Evolutionary conservation across 2,329 filamentous ascomycete species (phyloP).

Genomic region (Simplicillium sp.): DNA sequence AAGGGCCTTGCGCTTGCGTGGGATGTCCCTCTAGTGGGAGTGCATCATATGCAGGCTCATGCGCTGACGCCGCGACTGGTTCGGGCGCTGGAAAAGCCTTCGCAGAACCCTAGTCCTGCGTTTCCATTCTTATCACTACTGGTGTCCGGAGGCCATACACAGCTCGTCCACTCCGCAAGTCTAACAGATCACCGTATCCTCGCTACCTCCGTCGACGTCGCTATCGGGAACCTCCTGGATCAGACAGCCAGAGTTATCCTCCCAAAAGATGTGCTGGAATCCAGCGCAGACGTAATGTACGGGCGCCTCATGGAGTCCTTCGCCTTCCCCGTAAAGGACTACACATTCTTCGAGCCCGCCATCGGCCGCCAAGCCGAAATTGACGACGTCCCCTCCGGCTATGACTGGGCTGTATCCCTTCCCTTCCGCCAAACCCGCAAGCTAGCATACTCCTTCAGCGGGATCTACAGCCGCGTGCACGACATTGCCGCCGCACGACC

Average conservation of each 20-base stretch:
- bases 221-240: slow-evolving; percentile 85
- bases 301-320: slow-evolving; percentile 71
- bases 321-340: slow-evolving; percentile 47
- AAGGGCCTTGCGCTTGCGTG: slow-evolving; percentile 82
- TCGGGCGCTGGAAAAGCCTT: slow-evolving; percentile 40
- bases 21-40: slow-evolving; percentile 72
- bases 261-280: slow-evolving; percentile 46
- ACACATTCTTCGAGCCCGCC: slow-evolving; percentile 46
- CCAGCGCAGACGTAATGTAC: slow-evolving; percentile 62
- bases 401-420: slow-evolving; percentile 56
- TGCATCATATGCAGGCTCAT: slow-evolving; percentile 98
- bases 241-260: slow-evolving; percentile 73
- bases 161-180: slow-evolving; percentile 65
- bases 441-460: slow-evolving; percentile 65
- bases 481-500: slow-evolving; percentile 29
- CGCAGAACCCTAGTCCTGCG: slow-evolving; percentile 26
- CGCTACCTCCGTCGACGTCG: slow-evolving; percentile 66
- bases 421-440: slow-evolving; percentile 51
- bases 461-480: slow-evolving; percentile 47
- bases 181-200: slow-evolving; percentile 65
- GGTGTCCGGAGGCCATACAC: slow-evolving; percentile 85
- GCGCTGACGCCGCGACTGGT: slow-evolving; percentile 78
- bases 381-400: slow-evolving; percentile 25
- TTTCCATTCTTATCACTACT: slow-evolving; percentile 87
- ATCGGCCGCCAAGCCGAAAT: slow-evolving; percentile 48